phyloP scores from a whole-genome alignment of 2,329 filamentous ascomycete genomes.

The Penicillium sp. region DNA sequence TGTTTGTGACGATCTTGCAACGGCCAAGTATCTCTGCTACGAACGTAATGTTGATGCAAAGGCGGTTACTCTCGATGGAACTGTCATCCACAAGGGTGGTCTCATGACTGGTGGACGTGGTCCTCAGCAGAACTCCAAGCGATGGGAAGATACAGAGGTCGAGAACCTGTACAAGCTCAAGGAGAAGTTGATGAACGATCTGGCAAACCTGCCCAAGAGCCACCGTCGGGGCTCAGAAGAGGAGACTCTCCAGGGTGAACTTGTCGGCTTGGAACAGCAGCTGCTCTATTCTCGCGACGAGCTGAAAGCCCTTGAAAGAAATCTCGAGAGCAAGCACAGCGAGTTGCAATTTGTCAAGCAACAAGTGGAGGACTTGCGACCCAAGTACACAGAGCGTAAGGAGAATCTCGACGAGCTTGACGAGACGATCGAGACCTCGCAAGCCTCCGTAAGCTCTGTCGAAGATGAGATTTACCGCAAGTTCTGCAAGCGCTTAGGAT shows the following conservation, averaged over 20 bases:
- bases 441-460: conserved; percentile 71
- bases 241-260: conserved; percentile 76
- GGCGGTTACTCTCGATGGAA: conserved; percentile 92
- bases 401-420: conserved; percentile 66
- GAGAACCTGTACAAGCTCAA: conserved; percentile 78
- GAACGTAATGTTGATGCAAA: conserved; percentile 83
- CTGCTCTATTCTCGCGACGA: conserved; percentile 73
- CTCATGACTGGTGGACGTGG: conserved; percentile 94
- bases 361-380: conserved; percentile 73
- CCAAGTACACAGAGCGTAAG: conserved; percentile 74
- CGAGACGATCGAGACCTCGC: conserved; percentile 56
- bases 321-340: conserved; percentile 79
- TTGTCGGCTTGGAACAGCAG: conserved; percentile 77
- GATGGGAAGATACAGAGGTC: conserved; percentile 87
- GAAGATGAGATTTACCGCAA: conserved; percentile 84
- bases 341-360: conserved; percentile 73
- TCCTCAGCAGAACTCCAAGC: conserved; percentile 72
- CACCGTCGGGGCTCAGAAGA: conserved; percentile 76
- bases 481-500: conserved; percentile 86
- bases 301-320: conserved; percentile 74
- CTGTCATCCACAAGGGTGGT: conserved; percentile 93
- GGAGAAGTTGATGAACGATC: conserved; percentile 73
- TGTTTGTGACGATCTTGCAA: conserved; percentile 83
- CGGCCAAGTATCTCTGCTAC: conserved; percentile 89
- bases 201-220: conserved; percentile 76